Evolutionary conservation across 2,329 filamentous ascomycete species (phyloP), one percentile per base, ranked within the genome.

Genomic region (Beauveria sp.): DNA sequence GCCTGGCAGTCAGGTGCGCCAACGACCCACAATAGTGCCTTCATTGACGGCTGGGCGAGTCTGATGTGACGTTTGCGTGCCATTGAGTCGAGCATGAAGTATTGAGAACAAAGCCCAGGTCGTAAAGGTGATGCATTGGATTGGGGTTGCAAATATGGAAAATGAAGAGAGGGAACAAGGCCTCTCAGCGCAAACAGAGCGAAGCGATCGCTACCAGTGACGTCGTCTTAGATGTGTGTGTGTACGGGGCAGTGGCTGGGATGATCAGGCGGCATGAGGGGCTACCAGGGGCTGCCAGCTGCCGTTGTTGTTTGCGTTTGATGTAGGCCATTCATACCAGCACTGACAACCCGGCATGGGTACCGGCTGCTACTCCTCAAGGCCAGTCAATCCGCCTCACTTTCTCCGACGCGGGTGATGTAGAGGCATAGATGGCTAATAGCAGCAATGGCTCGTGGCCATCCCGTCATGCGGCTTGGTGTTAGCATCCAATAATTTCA

Each of bases 71-170:
- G 42, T 54, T 57, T 56, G 52, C 30, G 54, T 58, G 53, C 22
- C 28, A 54, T 43, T 55, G 59, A 58, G 67, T 65, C 67, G 68
- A 65, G 65, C 26, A 62, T 67, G 66, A 65, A 66, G 26, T 64
- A 61, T 57, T 63, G 61, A 60, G 43, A 54, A 40, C 45, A 49
- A 3, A 20, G 7, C 30, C 53, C 40, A 50, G 52, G 9, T 4
- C 12, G 12, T 47, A 7, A 7, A 14, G 54, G 14, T 14, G 14
- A 38, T 57, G 20, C n/a, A 24, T 24, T 12, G 28, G 28, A 26
- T 47, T 10, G 16, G 38, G 18, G 30, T 26, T 40, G 16, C 12
- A 16, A 16, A 20, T 26, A 34, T 20, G 20, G 16, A 20, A 22
- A 10, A 7, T 12, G 8, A 30, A 30, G 26, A 22, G 26, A 51